Conservation (phyloP, 805 yeast genomes). For the Hanseniaspora jakobsenii region DNA sequence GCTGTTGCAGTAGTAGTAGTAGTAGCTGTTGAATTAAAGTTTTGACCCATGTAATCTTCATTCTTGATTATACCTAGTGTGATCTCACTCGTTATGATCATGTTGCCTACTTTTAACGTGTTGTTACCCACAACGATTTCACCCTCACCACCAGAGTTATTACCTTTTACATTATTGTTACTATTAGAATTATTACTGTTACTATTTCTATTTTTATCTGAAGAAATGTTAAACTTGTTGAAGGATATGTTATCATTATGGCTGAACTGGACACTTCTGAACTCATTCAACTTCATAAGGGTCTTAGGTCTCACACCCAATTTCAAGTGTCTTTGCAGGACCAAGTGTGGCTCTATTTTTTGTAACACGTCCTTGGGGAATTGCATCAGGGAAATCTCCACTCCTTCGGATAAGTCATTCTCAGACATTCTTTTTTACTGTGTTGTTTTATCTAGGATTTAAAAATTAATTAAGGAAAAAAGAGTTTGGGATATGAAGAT, state of each 20-base stretch:
- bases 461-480: no score
- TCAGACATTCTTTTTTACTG: not conserved
- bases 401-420: no score
- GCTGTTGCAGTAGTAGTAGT: no score
- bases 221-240: no score
- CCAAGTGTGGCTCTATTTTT: slow-evolving; percentile 72
- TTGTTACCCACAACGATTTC: slow-evolving; percentile 48
- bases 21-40: no score
- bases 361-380: slow-evolving; percentile 78
- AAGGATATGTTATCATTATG: no score
- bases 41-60: no score
- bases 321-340: slow-evolving; percentile 65
- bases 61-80: slow-evolving; percentile 41
- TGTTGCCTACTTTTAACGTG: slow-evolving; percentile 56
- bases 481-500: no score
- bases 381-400: slow-evolving; percentile 35
- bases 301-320: slow-evolving; percentile 61
- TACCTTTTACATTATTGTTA: not conserved
- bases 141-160: slow-evolving; percentile 17
- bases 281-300: slow-evolving; percentile 58
- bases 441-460: no score
- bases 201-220: slow-evolving; percentile 20
- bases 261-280: slow-evolving; percentile 55
- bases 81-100: slow-evolving; percentile 59
- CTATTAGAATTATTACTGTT: not conserved